Conservation (phyloP, 2,329 filamentous ascomycete species). For the Aaosphaeria pasadenensis region DNA sequence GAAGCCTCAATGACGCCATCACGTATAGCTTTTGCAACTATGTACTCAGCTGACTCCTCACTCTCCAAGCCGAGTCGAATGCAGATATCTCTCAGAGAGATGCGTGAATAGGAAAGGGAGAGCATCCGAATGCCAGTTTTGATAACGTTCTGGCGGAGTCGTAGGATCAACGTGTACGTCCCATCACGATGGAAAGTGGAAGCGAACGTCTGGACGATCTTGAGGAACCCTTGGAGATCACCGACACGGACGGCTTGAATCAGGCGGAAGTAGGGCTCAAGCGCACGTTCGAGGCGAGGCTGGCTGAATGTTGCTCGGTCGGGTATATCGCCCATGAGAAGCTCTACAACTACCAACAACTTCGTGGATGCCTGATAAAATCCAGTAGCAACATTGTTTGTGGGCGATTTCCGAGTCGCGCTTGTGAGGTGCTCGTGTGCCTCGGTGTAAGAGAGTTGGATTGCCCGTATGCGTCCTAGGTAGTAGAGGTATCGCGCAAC, state of each 20-base stretch:
- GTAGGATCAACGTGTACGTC: constrained; percentile 92
- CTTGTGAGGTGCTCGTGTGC: constrained; percentile 92
- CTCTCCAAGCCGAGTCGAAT: constrained; percentile 89
- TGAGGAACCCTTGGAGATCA: constrained; percentile 89
- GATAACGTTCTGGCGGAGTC: constrained; percentile 96
- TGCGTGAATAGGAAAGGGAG: constrained; percentile 95
- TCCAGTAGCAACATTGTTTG: constrained; percentile 81
- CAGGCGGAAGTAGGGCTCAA: constrained; percentile 90
- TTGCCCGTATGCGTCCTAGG: constrained; percentile 90
- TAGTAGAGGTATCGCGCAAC: constrained; percentile 98
- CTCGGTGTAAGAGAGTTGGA: constrained; percentile 95
- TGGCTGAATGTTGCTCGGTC: constrained; percentile 93
- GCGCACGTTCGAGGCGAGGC: constrained; percentile 76
- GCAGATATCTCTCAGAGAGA: constrained; percentile 95
- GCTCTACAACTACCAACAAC: constrained; percentile 91
- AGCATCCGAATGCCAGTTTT: constrained; percentile 99
- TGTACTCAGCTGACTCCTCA: constrained; percentile 98
- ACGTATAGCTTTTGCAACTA: constrained; percentile 96
- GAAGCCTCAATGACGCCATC: constrained; percentile 97
- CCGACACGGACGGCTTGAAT: constrained; percentile 96
- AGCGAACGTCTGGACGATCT: constrained; percentile 75
- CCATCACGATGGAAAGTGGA: constrained; percentile 88
- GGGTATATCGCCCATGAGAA: constrained; percentile 98
- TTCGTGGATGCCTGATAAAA: constrained; percentile 97
- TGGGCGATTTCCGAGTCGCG: constrained; percentile 91